Conservation (phyloP, 257 asterid genomes). For the Leptodermis oblonga region DNA sequence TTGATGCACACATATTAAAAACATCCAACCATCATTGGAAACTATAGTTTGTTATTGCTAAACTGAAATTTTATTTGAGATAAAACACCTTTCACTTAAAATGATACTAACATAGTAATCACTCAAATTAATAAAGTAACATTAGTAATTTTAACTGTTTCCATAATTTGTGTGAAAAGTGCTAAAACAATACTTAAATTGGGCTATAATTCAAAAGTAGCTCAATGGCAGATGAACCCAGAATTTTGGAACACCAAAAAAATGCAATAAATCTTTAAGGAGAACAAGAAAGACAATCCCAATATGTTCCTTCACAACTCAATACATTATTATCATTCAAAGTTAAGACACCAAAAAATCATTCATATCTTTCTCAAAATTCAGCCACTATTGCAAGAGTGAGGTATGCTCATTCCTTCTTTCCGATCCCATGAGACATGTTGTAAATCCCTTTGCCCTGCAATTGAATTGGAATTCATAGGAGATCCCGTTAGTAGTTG, state of each 20-base stretch:
- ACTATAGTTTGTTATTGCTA: no score
- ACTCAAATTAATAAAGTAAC: no score
- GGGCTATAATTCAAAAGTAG: not conserved
- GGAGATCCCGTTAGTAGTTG: not conserved
- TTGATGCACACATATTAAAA: no score
- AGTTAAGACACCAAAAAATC: not conserved
- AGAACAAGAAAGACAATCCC: slow-evolving; percentile 1
- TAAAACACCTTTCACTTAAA: no score
- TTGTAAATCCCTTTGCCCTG: slow-evolving; percentile 78
- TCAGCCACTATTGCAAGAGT: not conserved
- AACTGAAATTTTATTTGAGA: no score
- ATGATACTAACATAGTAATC: no score
- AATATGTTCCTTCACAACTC: not conserved
- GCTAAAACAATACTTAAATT: no score
- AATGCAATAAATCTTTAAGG: not conserved
- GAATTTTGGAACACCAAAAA: not conserved
- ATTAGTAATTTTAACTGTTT: no score
- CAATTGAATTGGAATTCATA: not conserved
- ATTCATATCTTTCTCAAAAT: not conserved
- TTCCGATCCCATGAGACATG: slow-evolving; percentile 81
- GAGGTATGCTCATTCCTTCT: slow-evolving; percentile 57
- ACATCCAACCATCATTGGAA: no score
- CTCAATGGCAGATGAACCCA: not conserved
- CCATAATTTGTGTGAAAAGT: no score
- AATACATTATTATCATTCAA: slow-evolving; percentile 12